A percentile compares a stretch with the other conserved stretches of the same genome.
Evolutionary conservation across 2,329 filamentous ascomycete species (phyloP).

Genomic region (Dothideomycetidae sp.): DNA sequence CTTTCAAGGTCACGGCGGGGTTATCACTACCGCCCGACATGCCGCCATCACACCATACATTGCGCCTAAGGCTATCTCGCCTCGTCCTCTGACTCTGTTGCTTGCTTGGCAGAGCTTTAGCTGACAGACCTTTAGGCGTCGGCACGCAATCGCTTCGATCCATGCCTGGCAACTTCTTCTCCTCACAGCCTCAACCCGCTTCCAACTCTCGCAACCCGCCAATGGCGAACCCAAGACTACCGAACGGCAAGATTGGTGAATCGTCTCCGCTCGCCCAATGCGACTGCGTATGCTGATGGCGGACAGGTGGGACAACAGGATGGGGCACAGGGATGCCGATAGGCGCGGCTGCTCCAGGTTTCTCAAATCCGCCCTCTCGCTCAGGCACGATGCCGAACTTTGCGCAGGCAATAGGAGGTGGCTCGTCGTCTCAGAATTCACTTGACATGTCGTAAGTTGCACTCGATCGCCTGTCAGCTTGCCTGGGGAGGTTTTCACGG

Average conservation of each 20-base stretch:
- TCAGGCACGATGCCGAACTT: slow-evolving; percentile 12
- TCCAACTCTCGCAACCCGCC: slow-evolving; percentile 11
- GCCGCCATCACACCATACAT: too few relatives aligned
- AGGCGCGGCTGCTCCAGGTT: slow-evolving; percentile 8
- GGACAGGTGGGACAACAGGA: slow-evolving; percentile 9
- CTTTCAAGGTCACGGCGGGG: neutral
- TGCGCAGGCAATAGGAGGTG: slow-evolving; percentile 12
- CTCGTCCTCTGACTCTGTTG: too few relatives aligned
- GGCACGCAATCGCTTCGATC: slow-evolving; percentile 38
- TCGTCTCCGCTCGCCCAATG: neutral
- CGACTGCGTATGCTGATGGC: neutral
- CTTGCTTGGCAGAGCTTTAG: too few relatives aligned
- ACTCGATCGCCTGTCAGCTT: too few relatives aligned
- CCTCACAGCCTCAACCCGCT: slow-evolving; percentile 17
- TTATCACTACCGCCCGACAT: too few relatives aligned
- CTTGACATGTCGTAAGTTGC: slow-evolving; percentile 14
- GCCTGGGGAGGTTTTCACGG: too few relatives aligned
- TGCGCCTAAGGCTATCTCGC: too few relatives aligned
- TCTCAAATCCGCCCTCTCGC: slow-evolving; percentile 11
- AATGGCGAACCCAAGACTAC: slow-evolving; percentile 12
- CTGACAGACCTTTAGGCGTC: slow-evolving; percentile 34
- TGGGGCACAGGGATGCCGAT: slow-evolving; percentile 13
- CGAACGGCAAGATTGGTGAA: slow-evolving; percentile 12
- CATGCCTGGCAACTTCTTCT: slow-evolving; percentile 39
- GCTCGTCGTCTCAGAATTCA: slow-evolving; percentile 10